Conservation (phyloP, 176 grass and related monocot genomes). For the Carex parvula region DNA sequence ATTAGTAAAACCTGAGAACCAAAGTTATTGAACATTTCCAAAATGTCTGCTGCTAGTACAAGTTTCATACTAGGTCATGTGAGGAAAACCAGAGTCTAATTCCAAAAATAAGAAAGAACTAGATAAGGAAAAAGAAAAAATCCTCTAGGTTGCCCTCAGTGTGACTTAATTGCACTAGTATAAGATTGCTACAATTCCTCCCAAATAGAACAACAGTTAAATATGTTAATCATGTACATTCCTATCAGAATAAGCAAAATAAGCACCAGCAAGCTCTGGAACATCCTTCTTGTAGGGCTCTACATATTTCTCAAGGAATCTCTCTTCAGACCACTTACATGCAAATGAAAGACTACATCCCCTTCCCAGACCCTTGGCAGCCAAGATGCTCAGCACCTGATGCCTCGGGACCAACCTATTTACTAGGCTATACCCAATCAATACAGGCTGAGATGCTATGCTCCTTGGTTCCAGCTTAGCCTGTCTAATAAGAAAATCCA, state of each 20-base stretch:
- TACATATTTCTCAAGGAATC: background rate
- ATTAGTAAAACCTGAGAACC: background rate
- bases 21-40: background rate
- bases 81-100: background rate
- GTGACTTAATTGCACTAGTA: background rate
- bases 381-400: conserved; percentile 3
- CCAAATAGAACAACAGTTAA: background rate
- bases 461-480: background rate
- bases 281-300: conserved; percentile 1
- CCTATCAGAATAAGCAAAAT: background rate
- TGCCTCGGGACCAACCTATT: conserved; percentile 12
- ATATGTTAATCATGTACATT: background rate
- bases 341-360: background rate
- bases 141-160: background rate
- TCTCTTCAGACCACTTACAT: background rate
- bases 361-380: background rate
- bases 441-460: background rate
- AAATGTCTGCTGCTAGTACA: background rate
- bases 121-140: background rate
- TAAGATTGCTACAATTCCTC: background rate
- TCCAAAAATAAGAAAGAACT: background rate
- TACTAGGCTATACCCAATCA: background rate
- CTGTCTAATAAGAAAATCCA: conserved; percentile 11
- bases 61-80: background rate
- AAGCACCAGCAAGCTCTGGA: background rate